Evolutionary conservation across 495 filamentous ascomycete species (phyloP).

Genomic region (Aspergillus affinis): DNA sequence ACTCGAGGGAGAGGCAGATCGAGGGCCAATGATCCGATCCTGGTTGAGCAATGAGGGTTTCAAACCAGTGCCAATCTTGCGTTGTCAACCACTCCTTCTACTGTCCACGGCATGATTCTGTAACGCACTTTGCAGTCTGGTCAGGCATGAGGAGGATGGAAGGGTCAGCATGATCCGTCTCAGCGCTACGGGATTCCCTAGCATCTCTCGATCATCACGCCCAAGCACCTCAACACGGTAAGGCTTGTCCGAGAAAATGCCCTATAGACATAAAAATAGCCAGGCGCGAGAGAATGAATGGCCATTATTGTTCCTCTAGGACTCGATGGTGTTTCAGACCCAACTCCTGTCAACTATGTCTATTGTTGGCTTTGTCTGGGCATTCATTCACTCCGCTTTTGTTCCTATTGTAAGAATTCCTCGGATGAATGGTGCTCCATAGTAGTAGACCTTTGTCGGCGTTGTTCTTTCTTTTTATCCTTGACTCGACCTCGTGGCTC

Average conservation of each 20-base stretch:
- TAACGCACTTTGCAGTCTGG: not conserved
- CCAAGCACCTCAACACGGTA: not conserved
- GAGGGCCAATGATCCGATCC: not conserved
- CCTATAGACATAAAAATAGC: not conserved
- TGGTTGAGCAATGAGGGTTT: constrained; percentile 10
- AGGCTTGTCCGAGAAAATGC: not conserved
- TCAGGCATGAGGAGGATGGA: not conserved
- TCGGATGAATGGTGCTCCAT: constrained; percentile 15
- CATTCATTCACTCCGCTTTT: constrained; percentile 2
- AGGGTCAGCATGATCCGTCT: not conserved
- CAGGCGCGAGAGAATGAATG: constrained; percentile 14
- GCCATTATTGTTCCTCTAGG: constrained; percentile 12
- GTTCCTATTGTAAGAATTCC: not conserved
- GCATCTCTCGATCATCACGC: not conserved
- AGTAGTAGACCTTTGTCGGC: constrained; percentile 14
- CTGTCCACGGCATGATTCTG: not conserved
- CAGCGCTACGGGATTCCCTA: not conserved
- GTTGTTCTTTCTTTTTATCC: constrained; percentile 20
- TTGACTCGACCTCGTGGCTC: constrained; percentile 19
- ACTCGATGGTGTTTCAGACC: constrained; percentile 22
- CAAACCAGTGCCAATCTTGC: constrained; percentile 5
- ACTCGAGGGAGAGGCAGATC: too few species aligned
- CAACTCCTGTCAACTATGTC: constrained; percentile 14
- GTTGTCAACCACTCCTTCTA: constrained; percentile 15
- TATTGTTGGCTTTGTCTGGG: constrained; percentile 16